Evolutionary conservation across 352 stramenopile species (phyloP).

Genomic region (Pythium phragmiticola): DNA sequence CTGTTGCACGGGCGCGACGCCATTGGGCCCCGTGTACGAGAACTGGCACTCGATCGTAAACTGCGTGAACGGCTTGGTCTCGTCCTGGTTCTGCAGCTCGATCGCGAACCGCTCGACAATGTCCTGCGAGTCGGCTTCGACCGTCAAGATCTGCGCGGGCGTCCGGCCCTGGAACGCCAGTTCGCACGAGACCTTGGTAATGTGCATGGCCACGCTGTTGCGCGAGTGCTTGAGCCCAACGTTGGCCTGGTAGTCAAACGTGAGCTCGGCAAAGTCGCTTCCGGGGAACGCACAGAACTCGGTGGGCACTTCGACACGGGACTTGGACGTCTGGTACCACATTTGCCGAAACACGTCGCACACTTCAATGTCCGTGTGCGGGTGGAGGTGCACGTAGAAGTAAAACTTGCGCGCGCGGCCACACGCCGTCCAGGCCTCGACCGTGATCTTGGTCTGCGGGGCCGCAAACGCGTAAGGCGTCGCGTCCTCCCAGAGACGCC

Average conservation of each 20-base stretch:
- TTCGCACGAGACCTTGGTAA: slow-evolving; percentile 35
- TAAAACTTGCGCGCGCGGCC: slow-evolving; percentile 29
- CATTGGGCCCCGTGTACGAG: slow-evolving; percentile 43
- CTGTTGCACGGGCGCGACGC: slow-evolving; percentile 20
- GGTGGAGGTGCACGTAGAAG: slow-evolving; percentile 40
- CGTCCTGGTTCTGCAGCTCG: slow-evolving; percentile 41
- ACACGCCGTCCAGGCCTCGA: slow-evolving; percentile 48
- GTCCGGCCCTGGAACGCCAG: slow-evolving; percentile 34
- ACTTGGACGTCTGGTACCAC: slow-evolving; percentile 41
- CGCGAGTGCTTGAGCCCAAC: slow-evolving; percentile 24
- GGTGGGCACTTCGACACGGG: not conserved
- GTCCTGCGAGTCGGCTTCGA: slow-evolving; percentile 33
- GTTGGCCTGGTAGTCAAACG: slow-evolving; percentile 38
- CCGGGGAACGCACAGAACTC: slow-evolving; percentile 32
- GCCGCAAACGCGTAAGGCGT: slow-evolving; percentile 35
- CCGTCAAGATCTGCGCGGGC: slow-evolving; percentile 35
- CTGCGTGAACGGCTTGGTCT: slow-evolving; percentile 36
- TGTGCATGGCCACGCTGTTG: slow-evolving; percentile 6
- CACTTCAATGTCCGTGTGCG: slow-evolving; percentile 30
- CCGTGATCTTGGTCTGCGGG: slow-evolving; percentile 42
- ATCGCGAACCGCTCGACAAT: slow-evolving; percentile 59
- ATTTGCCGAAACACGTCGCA: slow-evolving; percentile 39
- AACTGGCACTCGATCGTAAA: slow-evolving; percentile 57
- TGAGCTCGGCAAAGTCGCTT: slow-evolving; percentile 53
- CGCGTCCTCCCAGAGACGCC: slow-evolving; percentile 44